These are phyloP conservation scores for Aspergillus eucalypticola DNA, from an alignment of 2,329 filamentous ascomycete genomes.

Conservation along the genomic window DNA sequence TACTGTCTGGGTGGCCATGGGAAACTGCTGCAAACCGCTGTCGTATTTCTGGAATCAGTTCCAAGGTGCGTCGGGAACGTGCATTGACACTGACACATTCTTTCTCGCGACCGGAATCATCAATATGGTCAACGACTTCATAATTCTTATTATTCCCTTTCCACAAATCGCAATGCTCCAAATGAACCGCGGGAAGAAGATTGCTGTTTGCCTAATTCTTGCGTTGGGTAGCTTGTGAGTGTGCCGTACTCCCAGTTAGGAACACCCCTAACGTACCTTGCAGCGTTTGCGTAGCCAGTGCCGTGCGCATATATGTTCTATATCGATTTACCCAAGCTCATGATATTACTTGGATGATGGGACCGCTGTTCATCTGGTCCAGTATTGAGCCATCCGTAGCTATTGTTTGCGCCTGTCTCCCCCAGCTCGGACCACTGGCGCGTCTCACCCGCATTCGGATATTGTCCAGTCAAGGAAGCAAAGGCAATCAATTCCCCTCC, in stretches of 20 bases:
- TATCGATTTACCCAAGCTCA: background rate
- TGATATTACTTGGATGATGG: constrained; percentile 16
- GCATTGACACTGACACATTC: constrained; percentile 11
- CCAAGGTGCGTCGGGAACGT: constrained; percentile 6
- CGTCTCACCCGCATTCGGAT: background rate
- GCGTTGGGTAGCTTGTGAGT: constrained; percentile 20
- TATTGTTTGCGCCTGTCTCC: constrained; percentile 15
- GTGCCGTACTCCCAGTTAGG: background rate
- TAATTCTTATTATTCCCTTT: background rate
- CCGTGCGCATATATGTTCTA: constrained; percentile 10
- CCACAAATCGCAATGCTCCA: constrained; percentile 15
- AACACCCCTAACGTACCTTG: background rate
- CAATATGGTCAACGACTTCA: constrained; percentile 15
- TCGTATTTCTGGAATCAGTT: constrained; percentile 22
- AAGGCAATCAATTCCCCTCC: background rate
- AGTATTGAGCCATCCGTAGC: constrained; percentile 14
- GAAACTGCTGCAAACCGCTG: constrained; percentile 13
- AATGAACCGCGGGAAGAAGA: constrained; percentile 14
- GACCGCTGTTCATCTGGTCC: constrained; percentile 13
- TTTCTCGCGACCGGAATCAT: constrained; percentile 13
- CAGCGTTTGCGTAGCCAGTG: constrained; percentile 11
- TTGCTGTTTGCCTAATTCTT: constrained; percentile 18
- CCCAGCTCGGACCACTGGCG: constrained; percentile 16
- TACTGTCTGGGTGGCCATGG: constrained; percentile 17
- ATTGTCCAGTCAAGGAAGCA: background rate